Conservation (phyloP, 768 basidiomycete species). For the Tylopilus balloui region DNA sequence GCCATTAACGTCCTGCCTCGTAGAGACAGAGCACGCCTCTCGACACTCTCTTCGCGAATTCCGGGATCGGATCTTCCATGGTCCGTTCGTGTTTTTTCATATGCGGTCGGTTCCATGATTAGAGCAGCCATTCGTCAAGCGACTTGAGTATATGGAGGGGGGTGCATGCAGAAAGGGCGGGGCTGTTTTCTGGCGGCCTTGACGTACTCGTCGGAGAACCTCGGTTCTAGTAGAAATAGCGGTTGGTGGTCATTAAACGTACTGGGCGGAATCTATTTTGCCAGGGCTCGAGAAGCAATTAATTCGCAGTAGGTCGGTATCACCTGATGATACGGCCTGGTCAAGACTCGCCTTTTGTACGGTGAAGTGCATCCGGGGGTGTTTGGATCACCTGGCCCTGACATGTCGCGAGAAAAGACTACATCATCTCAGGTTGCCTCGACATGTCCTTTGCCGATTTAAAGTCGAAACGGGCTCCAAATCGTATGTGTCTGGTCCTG, state of each 20-base stretch:
- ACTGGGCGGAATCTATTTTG: slow-evolving; percentile 1
- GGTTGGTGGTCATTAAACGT: slow-evolving; percentile 1
- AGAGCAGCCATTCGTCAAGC: slow-evolving; percentile 5
- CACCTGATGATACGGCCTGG: too few species aligned
- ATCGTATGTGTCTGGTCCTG: slow-evolving; percentile 34
- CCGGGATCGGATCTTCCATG: not conserved
- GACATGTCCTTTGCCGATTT: slow-evolving; percentile 36
- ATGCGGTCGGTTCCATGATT: not conserved
- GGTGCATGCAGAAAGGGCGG: not conserved
- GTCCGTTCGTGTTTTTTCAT: slow-evolving; percentile 10
- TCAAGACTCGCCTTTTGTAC: not conserved
- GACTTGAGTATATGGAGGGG: not conserved
- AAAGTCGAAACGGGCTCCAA: slow-evolving; percentile 24
- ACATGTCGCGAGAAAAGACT: too few species aligned
- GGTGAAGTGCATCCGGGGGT: not conserved
- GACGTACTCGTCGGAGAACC: too few species aligned
- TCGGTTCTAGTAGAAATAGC: slow-evolving; percentile 5
- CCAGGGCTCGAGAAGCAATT: slow-evolving; percentile 3
- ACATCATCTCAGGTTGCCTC: too few species aligned
- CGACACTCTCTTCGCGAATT: too few species aligned
- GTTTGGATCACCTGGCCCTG: slow-evolving; percentile 5
- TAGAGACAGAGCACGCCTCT: slow-evolving; percentile 13
- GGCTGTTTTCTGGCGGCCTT: too few species aligned
- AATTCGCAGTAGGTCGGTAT: not conserved
- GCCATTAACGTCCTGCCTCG: slow-evolving; percentile 41